phyloP scores from a whole-genome alignment of 768 basidiomycete genomes.

The Daedaleopsis sinensis region DNA sequence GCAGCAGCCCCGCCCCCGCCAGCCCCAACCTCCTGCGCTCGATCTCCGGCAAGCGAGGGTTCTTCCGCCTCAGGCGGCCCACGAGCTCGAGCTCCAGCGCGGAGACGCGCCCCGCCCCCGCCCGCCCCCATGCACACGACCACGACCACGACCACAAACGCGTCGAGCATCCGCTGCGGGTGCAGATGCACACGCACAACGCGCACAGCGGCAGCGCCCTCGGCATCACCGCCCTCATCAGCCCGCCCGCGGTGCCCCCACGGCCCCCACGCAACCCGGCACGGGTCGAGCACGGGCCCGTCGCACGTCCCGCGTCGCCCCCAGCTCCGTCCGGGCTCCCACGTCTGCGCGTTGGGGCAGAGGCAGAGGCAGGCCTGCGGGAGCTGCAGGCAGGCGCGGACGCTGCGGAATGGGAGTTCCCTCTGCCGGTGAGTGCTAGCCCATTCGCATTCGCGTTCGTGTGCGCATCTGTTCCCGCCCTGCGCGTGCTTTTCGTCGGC shows the following conservation, averaged over 20 bases:
- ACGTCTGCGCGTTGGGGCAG: slow-evolving; percentile 1
- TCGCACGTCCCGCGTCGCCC: slow-evolving; percentile 13
- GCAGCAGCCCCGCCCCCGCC: background rate
- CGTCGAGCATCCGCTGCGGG: background rate
- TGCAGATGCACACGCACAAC: background rate
- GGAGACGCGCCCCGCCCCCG: slow-evolving; percentile 2
- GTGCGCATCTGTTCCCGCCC: too few species aligned
- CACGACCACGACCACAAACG: too few species aligned
- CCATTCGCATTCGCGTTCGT: too few species aligned
- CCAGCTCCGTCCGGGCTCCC: background rate
- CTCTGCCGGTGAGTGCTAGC: slow-evolving; percentile 19
- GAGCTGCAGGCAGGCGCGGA: background rate
- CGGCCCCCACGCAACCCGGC: slow-evolving; percentile 26
- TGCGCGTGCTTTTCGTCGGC: too few species aligned
- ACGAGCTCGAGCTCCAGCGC: slow-evolving; percentile 21
- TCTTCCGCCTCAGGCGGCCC: slow-evolving; percentile 25
- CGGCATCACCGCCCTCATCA: slow-evolving; percentile 3
- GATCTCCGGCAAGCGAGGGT: slow-evolving; percentile 18
- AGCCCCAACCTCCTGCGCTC: slow-evolving; percentile 12
- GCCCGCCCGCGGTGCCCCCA: slow-evolving; percentile 14
- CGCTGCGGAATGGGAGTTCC: slow-evolving; percentile 20
- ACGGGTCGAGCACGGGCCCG: slow-evolving; percentile 1
- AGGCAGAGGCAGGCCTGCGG: slow-evolving; percentile 2
- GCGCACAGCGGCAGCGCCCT: background rate
- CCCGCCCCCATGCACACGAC: too few species aligned